These are phyloP conservation scores for Capsella rubella DNA, from an alignment of 441 rosid genomes.

Conservation along the genomic window DNA sequence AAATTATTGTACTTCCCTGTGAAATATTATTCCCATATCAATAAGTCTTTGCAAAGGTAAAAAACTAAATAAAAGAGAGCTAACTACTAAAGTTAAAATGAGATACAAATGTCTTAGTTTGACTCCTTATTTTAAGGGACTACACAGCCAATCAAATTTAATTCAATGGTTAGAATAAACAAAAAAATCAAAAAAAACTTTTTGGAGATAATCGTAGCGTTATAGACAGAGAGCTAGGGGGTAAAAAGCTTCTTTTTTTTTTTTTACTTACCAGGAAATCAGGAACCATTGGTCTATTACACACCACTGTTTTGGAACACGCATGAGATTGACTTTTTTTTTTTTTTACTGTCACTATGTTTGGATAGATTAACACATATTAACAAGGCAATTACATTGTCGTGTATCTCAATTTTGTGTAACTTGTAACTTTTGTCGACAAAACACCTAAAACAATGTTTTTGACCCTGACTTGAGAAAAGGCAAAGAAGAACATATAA, in stretches of 20 bases:
- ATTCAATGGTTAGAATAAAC: neutral
- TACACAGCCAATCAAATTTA: slow-evolving; percentile 1
- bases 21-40: neutral
- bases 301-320: slow-evolving; percentile 20
- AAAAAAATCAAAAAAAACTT: neutral
- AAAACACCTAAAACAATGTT: slow-evolving; percentile 18
- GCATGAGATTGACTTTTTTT: slow-evolving; percentile 14
- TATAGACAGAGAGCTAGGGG: slow-evolving; percentile 29
- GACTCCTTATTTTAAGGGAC: slow-evolving; percentile 36
- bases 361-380: slow-evolving; percentile 19
- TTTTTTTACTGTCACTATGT: slow-evolving; percentile 15
- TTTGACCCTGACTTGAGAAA: slow-evolving; percentile 43
- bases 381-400: neutral
- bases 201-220: slow-evolving; percentile 17
- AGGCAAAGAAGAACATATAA: slow-evolving; percentile 42
- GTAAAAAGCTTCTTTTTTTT: slow-evolving; percentile 33
- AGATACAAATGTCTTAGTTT: slow-evolving; percentile 24
- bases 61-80: slow-evolving; percentile 6
- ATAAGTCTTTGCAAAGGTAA: neutral
- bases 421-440: slow-evolving; percentile 8
- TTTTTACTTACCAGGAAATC: slow-evolving; percentile 28
- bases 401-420: slow-evolving; percentile 9
- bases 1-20: neutral
- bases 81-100: slow-evolving; percentile 4
- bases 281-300: slow-evolving; percentile 43